Evolutionary conservation across 768 basidiomycete genomes (phyloP), one percentile per base, ranked within the genome.

Genomic region (Mycena amicta): DNA sequence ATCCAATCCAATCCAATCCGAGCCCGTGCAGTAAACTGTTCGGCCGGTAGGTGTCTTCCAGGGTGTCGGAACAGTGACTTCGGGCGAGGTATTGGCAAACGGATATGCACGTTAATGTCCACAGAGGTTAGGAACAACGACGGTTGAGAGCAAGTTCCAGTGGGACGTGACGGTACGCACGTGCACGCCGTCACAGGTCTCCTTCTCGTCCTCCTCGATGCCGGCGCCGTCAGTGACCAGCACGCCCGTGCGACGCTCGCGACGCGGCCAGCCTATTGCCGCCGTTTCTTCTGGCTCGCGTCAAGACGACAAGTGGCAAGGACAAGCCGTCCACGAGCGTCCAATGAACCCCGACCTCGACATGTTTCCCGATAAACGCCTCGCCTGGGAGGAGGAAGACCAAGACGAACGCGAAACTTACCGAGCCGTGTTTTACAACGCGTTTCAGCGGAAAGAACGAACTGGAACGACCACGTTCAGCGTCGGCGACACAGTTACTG

Each of bases 401-500:
- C 57, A 49, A 39, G 53, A 61, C n/a, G 53, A 53, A 11, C 57
- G 57, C 12, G 20, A 20, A 18, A 26, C 26, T 6, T 61, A 56
- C 50, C 51, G 39, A 16, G 26, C 60, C 11, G 18, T 57, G 3
- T 61, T 59, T 23, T 56, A 57, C 51, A 23, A 55, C 49, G 58
- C 53, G 40, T 67, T 56, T 29, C 39, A 49, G 29, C 52, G 53
- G 37, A 68, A 64, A 54, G 60, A 71, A n/a, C 53, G 59, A 39
- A 60, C 29, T 8, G 50, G 54, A 22, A 47, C 56, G 25, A 20
- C 52, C 47, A 47, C 71, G 29, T 92, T 82, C 65, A 69, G 63
- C 2, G 71, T 89, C 5, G 91, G 90, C 1, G 88, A 92, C 67
- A 85, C 87, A 0, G 83, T 92, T 2, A 77, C 86, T 31, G 76